A percentile compares a stretch with the other conserved stretches of the same genome.
Evolutionary conservation across 2,329 filamentous ascomycete species (phyloP).

Genomic region (Boeremia exigua): DNA sequence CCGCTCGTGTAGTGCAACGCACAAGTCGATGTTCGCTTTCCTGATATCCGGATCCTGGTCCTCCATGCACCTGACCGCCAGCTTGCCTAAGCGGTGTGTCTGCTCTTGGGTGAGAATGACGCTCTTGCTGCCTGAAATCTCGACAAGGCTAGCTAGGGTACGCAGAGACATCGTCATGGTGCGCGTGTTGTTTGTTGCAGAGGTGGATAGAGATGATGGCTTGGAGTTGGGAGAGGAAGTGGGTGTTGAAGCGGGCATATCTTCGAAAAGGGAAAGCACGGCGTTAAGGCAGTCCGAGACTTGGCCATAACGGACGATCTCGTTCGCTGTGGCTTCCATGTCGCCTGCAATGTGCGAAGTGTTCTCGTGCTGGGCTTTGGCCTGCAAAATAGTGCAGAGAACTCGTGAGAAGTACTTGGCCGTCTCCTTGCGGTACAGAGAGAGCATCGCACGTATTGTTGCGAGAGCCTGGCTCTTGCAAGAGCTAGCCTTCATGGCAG

Average conservation of each 20-base stretch:
- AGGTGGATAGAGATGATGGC: slow-evolving; percentile 39
- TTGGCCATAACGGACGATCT: slow-evolving; percentile 71
- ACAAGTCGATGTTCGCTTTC: slow-evolving; percentile 82
- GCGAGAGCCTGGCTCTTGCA: slow-evolving; percentile 76
- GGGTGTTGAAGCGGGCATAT: slow-evolving; percentile 32
- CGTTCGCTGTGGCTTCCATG: slow-evolving; percentile 74
- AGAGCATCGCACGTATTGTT: slow-evolving; percentile 75
- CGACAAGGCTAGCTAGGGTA: slow-evolving; percentile 47
- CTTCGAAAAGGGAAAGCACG: slow-evolving; percentile 47
- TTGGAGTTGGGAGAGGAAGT: slow-evolving; percentile 39
- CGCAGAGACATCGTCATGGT: slow-evolving; percentile 49
- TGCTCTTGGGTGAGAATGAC: slow-evolving; percentile 41
- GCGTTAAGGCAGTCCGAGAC: slow-evolving; percentile 58
- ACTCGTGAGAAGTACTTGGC: slow-evolving; percentile 71
- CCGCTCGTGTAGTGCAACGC: slow-evolving; percentile 69
- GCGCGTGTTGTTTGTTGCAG: slow-evolving; percentile 31
- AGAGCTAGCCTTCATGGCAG: slow-evolving; percentile 71
- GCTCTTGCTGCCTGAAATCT: slow-evolving; percentile 42
- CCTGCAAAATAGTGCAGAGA: slow-evolving; percentile 70
- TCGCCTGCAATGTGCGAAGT: slow-evolving; percentile 75
- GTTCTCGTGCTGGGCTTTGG: slow-evolving; percentile 70
- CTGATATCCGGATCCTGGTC: slow-evolving; percentile 50
- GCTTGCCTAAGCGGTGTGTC: slow-evolving; percentile 45
- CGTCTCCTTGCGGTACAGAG: slow-evolving; percentile 70
- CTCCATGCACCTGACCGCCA: slow-evolving; percentile 48